Evolutionary conservation across 2,329 filamentous ascomycete species (phyloP).

Genomic region (Trichoderma koningii): DNA sequence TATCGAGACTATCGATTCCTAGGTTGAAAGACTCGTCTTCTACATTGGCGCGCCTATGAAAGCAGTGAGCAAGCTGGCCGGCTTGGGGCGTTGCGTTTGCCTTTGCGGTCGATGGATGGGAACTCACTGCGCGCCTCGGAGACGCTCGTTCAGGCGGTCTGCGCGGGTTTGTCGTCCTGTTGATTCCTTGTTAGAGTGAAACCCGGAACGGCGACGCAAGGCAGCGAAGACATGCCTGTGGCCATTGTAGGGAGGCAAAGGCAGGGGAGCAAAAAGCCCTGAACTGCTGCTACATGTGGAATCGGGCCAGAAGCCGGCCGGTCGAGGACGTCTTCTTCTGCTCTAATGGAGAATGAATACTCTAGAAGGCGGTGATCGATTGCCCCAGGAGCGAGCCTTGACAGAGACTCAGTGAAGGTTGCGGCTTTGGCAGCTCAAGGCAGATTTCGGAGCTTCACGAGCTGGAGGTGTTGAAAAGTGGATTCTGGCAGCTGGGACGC

Average conservation of each 20-base stretch:
- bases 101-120: not conserved
- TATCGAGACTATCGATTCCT: constrained; percentile 48
- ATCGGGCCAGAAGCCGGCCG: not conserved
- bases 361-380: too few relatives aligned
- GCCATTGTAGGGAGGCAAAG: constrained; percentile 37
- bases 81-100: too few relatives aligned
- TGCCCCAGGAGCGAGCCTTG: not conserved
- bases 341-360: not conserved
- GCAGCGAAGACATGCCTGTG: constrained; percentile 36
- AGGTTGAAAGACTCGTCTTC: constrained; percentile 61
- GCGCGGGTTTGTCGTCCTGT: constrained; percentile 54
- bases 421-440: not conserved
- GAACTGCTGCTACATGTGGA: constrained; percentile 24
- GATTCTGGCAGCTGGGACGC: constrained; percentile 20
- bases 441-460: constrained; percentile 8
- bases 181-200: not conserved
- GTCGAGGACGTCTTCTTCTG: not conserved
- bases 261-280: not conserved
- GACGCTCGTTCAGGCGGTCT: constrained; percentile 64
- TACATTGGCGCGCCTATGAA: constrained; percentile 55
- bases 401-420: not conserved
- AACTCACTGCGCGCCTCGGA: constrained; percentile 64
- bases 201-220: not conserved
- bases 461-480: not conserved
- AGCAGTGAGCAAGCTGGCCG: constrained; percentile 16